Percentiles rank a stretch among this genome's conserved stretches.
Conservation (phyloP, 805 yeast species). For the Wickerhamia fluorescens region DNA sequence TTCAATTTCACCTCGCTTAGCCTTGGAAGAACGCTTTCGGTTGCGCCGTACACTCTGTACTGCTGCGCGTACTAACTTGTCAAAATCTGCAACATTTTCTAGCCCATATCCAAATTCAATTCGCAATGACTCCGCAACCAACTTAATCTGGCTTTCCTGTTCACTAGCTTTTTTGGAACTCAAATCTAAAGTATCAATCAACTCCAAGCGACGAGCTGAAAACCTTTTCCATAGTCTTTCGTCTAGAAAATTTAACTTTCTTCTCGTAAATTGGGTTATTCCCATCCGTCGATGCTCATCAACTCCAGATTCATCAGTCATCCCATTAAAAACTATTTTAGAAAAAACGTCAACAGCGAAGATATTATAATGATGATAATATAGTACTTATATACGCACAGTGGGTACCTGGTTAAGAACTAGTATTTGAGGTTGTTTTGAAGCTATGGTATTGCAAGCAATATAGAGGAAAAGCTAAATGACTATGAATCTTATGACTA, state of each 20-base stretch:
- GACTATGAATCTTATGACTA: too few species aligned
- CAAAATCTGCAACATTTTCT: conserved; percentile 64
- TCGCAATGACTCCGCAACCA: conserved; percentile 71
- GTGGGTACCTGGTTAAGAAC: too few species aligned
- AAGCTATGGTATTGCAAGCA: too few species aligned
- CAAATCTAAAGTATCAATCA: conserved; percentile 68
- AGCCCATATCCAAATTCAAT: conserved; percentile 68
- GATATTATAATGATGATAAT: neutral
- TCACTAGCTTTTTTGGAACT: conserved; percentile 79
- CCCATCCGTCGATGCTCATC: conserved; percentile 31
- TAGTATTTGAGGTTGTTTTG: too few species aligned
- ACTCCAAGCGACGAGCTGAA: conserved; percentile 81
- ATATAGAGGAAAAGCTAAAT: too few species aligned
- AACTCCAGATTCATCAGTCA: too few species aligned
- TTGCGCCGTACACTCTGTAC: conserved; percentile 89
- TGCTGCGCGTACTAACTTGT: conserved; percentile 85
- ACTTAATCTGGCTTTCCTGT: conserved; percentile 75
- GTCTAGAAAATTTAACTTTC: conserved; percentile 66
- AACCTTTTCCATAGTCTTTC: conserved; percentile 84
- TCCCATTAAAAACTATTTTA: too few species aligned
- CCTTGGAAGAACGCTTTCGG: conserved; percentile 54
- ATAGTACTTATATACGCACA: neutral
- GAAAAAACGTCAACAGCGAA: too few species aligned
- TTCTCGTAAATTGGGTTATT: conserved; percentile 51
- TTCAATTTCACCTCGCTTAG: conserved; percentile 11